Conservation (phyloP, 306 rosid species). For the Gleditsia sinensis region DNA sequence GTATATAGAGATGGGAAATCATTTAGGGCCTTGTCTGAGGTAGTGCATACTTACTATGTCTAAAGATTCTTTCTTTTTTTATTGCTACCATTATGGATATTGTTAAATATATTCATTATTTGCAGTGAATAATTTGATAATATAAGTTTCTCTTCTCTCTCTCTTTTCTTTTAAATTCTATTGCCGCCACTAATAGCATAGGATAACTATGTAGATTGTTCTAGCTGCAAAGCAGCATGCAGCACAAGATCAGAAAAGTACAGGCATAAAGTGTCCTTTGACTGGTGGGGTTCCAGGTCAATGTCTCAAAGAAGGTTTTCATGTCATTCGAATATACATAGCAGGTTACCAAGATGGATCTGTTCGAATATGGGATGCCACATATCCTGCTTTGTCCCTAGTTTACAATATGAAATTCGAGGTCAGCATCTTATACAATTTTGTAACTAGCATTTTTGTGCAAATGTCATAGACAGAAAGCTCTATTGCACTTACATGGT, state of each 20-base stretch:
- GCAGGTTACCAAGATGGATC: slow-evolving; percentile 94
- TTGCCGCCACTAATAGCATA: slow-evolving; percentile 29
- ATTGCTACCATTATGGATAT: slow-evolving; percentile 10
- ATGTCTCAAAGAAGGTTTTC: slow-evolving; percentile 47
- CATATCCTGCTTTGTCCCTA: slow-evolving; percentile 61
- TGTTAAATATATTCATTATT: not conserved
- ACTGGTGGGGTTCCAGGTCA: slow-evolving; percentile 79
- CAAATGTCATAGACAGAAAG: slow-evolving; percentile 3
- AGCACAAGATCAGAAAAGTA: slow-evolving; percentile 38
- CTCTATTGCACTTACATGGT: slow-evolving; percentile 18
- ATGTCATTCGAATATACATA: slow-evolving; percentile 61
- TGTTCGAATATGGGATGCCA: slow-evolving; percentile 83
- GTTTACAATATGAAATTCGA: slow-evolving; percentile 58
- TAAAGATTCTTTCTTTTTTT: slow-evolving; percentile 1
- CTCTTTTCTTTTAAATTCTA: not conserved
- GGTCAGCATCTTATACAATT: slow-evolving; percentile 47
- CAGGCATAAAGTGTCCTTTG: slow-evolving; percentile 65
- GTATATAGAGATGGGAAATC: slow-evolving; percentile 50
- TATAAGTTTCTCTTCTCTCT: not conserved
- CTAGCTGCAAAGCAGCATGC: slow-evolving; percentile 50
- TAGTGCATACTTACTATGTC: slow-evolving; percentile 39
- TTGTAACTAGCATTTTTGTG: slow-evolving; percentile 3
- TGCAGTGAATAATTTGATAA: slow-evolving; percentile 3
- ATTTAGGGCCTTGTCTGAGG: slow-evolving; percentile 62
- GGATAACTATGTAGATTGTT: slow-evolving; percentile 49